Percentiles rank a stretch among this genome's conserved stretches.
phyloP scores from a whole-genome alignment of 345 rosid genomes.

The Rubroshorea leprosula region DNA sequence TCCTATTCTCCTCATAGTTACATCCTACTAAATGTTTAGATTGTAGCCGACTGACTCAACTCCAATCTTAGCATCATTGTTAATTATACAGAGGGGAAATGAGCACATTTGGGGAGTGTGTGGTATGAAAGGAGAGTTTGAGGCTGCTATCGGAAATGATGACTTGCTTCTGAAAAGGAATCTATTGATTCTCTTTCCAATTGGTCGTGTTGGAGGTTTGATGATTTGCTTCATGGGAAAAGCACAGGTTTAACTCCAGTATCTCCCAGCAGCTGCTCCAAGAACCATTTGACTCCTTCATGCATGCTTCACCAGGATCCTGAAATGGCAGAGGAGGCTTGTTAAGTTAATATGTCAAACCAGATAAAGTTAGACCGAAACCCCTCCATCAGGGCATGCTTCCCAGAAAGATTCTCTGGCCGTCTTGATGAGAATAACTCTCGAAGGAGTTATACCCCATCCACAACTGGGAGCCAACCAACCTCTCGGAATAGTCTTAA shows the following conservation, averaged over 20 bases:
- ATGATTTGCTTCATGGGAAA: background rate
- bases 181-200: background rate
- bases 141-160: background rate
- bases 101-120: background rate
- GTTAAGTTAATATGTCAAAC: background rate
- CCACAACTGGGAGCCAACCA: conserved; percentile 1
- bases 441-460: background rate
- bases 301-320: no score
- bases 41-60: background rate
- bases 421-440: conserved; percentile 4
- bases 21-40: no score
- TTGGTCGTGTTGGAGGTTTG: no score
- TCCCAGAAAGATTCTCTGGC: conserved; percentile 2
- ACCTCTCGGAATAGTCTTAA: background rate
- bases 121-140: background rate
- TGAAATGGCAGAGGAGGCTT: background rate
- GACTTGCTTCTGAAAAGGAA: background rate
- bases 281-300: no score
- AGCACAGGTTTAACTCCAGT: background rate
- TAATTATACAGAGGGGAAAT: no score
- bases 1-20: no score
- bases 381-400: conserved; percentile 14
- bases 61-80: background rate
- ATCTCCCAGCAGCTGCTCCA: no score
- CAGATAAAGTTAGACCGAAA: background rate